A percentile compares a stretch with the other conserved stretches of the same genome.
Conservation (phyloP, 352 stramenopile species). For the Blastocystis sp. region DNA sequence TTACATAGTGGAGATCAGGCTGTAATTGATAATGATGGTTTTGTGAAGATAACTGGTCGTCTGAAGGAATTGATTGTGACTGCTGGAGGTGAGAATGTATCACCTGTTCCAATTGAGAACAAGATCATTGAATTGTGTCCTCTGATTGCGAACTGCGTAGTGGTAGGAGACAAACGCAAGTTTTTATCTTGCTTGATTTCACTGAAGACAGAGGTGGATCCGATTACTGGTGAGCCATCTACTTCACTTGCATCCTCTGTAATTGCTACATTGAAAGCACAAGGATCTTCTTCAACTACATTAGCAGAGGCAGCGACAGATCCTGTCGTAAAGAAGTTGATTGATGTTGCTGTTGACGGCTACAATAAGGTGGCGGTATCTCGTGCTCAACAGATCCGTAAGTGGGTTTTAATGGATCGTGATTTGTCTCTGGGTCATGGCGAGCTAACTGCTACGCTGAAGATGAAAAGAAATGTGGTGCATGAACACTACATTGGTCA, state of each 20-base stretch:
- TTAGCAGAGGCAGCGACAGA: conserved; percentile 76
- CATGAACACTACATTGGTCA: conserved; percentile 84
- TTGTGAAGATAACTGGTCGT: conserved; percentile 88
- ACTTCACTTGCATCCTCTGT: conserved; percentile 73
- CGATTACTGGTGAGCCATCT: conserved; percentile 76
- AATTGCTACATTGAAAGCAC: conserved; percentile 70
- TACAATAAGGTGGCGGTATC: conserved; percentile 70
- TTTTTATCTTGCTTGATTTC: conserved; percentile 84
- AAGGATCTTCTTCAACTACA: conserved; percentile 76
- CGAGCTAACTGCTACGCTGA: conserved; percentile 91
- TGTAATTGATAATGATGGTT: conserved; percentile 79
- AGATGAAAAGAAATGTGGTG: conserved; percentile 89
- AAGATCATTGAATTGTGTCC: conserved; percentile 83
- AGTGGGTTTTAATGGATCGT: conserved; percentile 81
- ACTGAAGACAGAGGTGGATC: conserved; percentile 74
- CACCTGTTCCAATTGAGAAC: conserved; percentile 86
- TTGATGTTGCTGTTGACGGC: conserved; percentile 75
- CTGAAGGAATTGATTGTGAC: conserved; percentile 94
- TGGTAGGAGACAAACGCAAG: conserved; percentile 87
- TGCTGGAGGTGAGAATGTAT: conserved; percentile 88
- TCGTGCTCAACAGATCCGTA: conserved; percentile 74
- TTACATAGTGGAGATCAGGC: conserved; percentile 88
- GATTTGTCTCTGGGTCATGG: conserved; percentile 85
- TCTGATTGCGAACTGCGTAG: conserved; percentile 84
- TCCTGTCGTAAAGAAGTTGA: conserved; percentile 77